These are phyloP conservation scores for Pontederia crassipes DNA, from an alignment of 176 grass and related monocot genomes.

Conservation along the genomic window DNA sequence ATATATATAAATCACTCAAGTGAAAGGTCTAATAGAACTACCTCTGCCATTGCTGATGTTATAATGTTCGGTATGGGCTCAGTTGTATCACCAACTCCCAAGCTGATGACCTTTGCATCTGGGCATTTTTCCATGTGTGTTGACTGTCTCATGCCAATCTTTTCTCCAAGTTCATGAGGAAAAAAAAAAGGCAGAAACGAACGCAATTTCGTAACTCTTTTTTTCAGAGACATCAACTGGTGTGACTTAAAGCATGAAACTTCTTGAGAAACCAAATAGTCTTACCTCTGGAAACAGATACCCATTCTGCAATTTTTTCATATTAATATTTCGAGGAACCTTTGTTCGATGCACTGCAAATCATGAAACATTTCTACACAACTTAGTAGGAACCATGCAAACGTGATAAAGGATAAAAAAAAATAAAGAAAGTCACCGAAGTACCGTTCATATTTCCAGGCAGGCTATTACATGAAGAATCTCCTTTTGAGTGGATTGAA, in stretches of 20 bases:
- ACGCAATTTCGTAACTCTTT: background rate
- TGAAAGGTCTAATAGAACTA: conserved; percentile 14
- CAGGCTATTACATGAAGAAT: conserved; percentile 25
- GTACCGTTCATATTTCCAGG: conserved; percentile 26
- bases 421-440: conserved; percentile 9
- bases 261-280: too few species aligned
- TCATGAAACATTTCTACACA: background rate
- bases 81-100: conserved; percentile 89
- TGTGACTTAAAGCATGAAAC: too few species aligned
- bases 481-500: conserved; percentile 32
- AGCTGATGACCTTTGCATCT: conserved; percentile 75
- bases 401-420: background rate
- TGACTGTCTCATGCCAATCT: conserved; percentile 61
- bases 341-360: conserved; percentile 41
- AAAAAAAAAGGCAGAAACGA: too few species aligned
- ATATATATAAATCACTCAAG: background rate
- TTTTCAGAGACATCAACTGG: background rate
- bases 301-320: conserved; percentile 78
- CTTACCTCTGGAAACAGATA: conserved; percentile 89
- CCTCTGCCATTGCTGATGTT: conserved; percentile 80
- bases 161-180: background rate
- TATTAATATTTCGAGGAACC: conserved; percentile 68
- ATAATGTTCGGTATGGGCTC: conserved; percentile 73
- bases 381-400: too few species aligned
- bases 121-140: conserved; percentile 74